These are phyloP conservation scores for Ophiostoma populinum DNA, from an alignment of 2,329 filamentous ascomycete genomes.

Conservation along the genomic window DNA sequence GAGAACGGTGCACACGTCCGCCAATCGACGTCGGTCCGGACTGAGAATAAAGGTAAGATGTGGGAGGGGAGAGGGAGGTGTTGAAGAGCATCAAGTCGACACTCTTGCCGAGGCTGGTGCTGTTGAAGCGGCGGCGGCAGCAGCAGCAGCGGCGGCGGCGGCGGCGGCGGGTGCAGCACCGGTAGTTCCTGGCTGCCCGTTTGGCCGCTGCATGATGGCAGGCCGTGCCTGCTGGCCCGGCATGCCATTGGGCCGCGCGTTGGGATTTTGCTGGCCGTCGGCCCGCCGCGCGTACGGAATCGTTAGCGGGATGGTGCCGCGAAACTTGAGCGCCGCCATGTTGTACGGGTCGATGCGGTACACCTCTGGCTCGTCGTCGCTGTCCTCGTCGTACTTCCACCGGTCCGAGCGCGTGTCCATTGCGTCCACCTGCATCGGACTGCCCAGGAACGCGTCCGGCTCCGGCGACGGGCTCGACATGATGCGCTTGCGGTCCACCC, in stretches of 20 bases:
- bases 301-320: conserved; percentile 38
- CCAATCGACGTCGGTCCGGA: background rate
- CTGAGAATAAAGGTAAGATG: conserved; percentile 1
- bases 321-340: conserved; percentile 39
- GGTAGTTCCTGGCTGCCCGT: too few species aligned
- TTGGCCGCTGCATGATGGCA: conserved; percentile 8
- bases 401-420: conserved; percentile 43
- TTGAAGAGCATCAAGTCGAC: background rate
- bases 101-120: conserved; percentile 7
- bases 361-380: conserved; percentile 57
- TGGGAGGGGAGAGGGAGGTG: background rate
- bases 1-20: conserved; percentile 6
- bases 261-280: conserved; percentile 3
- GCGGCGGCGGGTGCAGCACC: conserved; percentile 2
- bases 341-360: conserved; percentile 62
- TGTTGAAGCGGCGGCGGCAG: conserved; percentile 9
- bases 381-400: conserved; percentile 81
- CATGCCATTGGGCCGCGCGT: conserved; percentile 2
- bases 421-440: conserved; percentile 11
- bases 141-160: background rate
- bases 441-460: conserved; percentile 1
- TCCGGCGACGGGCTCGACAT: conserved; percentile 34
- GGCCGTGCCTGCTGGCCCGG: conserved; percentile 6
- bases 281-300: conserved; percentile 7
- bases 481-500: conserved; percentile 65